phyloP scores from a whole-genome alignment of 192 early-diverging fungal species.

The Phlyctochytrium bullatum region DNA sequence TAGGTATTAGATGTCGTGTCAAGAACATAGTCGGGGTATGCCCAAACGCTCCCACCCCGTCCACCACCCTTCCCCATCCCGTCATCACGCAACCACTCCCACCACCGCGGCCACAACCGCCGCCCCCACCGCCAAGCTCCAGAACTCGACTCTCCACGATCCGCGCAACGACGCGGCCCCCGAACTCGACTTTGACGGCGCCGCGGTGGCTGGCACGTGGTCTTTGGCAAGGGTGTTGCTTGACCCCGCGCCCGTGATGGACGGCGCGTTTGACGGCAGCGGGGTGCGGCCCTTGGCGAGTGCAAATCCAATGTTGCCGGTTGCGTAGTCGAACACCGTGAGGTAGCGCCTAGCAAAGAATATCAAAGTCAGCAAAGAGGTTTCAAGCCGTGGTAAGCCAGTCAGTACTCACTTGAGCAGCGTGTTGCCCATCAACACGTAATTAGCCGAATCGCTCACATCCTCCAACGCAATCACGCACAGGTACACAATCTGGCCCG shows the following conservation, averaged over 20 bases:
- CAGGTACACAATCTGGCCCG: neutral
- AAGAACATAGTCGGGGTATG: too few species aligned
- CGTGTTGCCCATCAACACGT: constrained; percentile 14
- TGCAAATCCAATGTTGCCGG: constrained; percentile 19
- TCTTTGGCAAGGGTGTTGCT: too few species aligned
- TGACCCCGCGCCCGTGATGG: neutral
- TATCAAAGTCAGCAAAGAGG: too few species aligned
- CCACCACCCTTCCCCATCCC: too few species aligned
- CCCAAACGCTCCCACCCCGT: too few species aligned
- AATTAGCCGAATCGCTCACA: neutral
- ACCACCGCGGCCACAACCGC: too few species aligned
- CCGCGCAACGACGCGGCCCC: neutral
- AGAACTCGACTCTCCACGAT: too few species aligned
- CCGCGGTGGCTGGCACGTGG: neutral
- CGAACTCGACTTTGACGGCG: neutral
- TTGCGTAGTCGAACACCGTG: constrained; percentile 20
- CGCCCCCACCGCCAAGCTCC: too few species aligned
- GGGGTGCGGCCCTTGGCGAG: constrained; percentile 11
- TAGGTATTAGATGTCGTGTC: too few species aligned
- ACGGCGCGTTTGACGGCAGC: neutral
- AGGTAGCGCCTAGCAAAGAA: constrained; percentile 11
- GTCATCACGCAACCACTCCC: too few species aligned
- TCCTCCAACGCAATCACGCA: constrained; percentile 6
- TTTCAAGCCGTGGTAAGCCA: too few species aligned
- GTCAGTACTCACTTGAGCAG: constrained; percentile 9